phyloP scores from a whole-genome alignment of 768 basidiomycete genomes.

The Mycena rebaudengoi region DNA sequence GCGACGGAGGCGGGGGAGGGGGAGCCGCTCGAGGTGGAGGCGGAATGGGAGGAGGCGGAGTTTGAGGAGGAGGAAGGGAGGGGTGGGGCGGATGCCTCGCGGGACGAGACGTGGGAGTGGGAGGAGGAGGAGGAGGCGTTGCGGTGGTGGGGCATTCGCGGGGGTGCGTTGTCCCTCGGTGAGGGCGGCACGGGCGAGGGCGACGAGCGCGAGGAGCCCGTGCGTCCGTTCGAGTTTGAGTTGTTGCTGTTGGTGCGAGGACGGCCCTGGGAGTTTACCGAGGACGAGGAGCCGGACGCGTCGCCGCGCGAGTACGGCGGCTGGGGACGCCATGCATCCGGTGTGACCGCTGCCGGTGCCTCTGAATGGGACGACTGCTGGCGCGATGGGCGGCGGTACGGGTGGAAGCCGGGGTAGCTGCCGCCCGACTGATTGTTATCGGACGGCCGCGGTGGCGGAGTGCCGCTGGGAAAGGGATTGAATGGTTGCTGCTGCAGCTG shows the following conservation, averaged over 20 bases:
- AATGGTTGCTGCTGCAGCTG: constrained; percentile 44
- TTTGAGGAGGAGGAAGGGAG: constrained; percentile 34
- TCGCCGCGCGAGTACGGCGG: constrained; percentile 85
- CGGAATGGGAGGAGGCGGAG: constrained; percentile 31
- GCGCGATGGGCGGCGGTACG: constrained; percentile 77
- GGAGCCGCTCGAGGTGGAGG: constrained; percentile 29
- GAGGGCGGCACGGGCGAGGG: constrained; percentile 41
- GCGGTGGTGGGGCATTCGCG: constrained; percentile 41
- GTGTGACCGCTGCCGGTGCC: constrained; percentile 33
- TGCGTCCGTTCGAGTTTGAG: constrained; percentile 59
- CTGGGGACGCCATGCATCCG: constrained; percentile 62
- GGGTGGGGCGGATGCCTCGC: constrained; percentile 36
- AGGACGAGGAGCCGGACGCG: constrained; percentile 81
- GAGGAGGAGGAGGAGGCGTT: constrained; percentile 28
- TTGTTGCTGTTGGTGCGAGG: constrained; percentile 77
- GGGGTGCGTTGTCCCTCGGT: constrained; percentile 36
- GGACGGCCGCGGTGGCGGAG: constrained; percentile 36
- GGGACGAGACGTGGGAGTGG: too few species aligned
- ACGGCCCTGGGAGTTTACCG: constrained; percentile 72
- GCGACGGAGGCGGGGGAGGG: constrained; percentile 21
- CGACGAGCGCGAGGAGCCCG: constrained; percentile 41
- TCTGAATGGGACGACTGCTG: constrained; percentile 49
- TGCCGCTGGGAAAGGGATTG: constrained; percentile 27
- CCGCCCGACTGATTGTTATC: background rate
- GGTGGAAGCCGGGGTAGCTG: constrained; percentile 68